Conservation (phyloP, 495 filamentous ascomycete species). For the Penicillium macrosclerotiorum region DNA sequence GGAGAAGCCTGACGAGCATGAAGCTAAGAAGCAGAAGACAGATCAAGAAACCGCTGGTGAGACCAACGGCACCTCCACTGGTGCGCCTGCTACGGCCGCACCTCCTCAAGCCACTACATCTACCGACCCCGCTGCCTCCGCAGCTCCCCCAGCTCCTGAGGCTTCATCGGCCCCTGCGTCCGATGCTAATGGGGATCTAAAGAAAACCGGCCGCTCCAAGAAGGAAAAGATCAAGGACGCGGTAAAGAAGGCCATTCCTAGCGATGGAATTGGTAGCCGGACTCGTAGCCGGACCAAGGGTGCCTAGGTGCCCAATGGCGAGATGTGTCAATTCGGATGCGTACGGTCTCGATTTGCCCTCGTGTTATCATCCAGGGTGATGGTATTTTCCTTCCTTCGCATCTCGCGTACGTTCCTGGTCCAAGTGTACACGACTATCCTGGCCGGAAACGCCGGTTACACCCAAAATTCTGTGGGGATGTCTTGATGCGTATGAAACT, state of each 20-base stretch:
- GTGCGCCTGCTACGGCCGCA: not conserved
- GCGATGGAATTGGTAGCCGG: conserved; percentile 39
- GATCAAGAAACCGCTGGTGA: conserved; percentile 10
- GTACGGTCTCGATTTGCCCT: not conserved
- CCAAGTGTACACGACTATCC: not conserved
- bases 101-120: not conserved
- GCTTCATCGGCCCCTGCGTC: not conserved
- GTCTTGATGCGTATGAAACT: not conserved
- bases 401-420: not conserved
- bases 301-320: conserved; percentile 4
- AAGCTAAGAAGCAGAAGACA: conserved; percentile 33
- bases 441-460: not conserved
- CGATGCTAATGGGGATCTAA: conserved; percentile 21
- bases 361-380: not conserved
- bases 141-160: not conserved
- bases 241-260: conserved; percentile 28
- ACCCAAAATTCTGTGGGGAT: not conserved
- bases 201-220: conserved; percentile 33
- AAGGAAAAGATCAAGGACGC: conserved; percentile 38
- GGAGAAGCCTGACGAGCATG: conserved; percentile 17
- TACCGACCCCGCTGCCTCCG: conserved; percentile 2
- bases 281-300: conserved; percentile 43
- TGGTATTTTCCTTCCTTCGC: not conserved
- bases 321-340: not conserved
- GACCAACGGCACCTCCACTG: conserved; percentile 12